Conservation (phyloP, 1,284 basidiomycete species). For the Leccinum colubrinum region DNA sequence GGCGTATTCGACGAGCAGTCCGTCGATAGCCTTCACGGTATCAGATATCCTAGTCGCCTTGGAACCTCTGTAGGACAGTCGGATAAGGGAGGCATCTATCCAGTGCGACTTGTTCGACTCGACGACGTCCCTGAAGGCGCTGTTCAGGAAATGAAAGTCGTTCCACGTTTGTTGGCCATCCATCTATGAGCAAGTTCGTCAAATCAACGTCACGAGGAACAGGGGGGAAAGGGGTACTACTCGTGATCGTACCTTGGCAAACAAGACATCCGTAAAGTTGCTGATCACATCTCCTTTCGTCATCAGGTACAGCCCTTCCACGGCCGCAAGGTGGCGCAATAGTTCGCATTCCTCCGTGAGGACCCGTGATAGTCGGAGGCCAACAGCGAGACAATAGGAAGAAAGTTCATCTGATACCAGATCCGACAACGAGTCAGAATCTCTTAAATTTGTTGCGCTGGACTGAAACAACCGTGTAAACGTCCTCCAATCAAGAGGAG, state of each 20-base stretch:
- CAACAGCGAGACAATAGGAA: constrained; percentile 55
- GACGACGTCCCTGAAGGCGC: constrained; percentile 68
- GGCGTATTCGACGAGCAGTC: constrained; percentile 70
- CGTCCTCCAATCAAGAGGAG: constrained; percentile 24
- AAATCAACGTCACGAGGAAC: not conserved
- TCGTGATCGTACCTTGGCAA: constrained; percentile 57
- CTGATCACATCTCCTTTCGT: constrained; percentile 68
- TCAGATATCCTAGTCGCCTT: constrained; percentile 42
- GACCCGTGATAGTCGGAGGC: constrained; percentile 55
- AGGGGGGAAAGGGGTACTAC: not conserved
- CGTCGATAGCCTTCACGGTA: constrained; percentile 64
- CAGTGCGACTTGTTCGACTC: constrained; percentile 46
- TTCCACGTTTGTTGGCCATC: constrained; percentile 68
- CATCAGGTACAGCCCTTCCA: constrained; percentile 78
- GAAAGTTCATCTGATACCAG: constrained; percentile 63
- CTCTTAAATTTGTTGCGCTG: constrained; percentile 35
- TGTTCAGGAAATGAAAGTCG: constrained; percentile 84
- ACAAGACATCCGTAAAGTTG: constrained; percentile 69
- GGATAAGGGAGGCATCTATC: constrained; percentile 71
- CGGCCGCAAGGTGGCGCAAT: constrained; percentile 63
- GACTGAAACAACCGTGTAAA: constrained; percentile 35
- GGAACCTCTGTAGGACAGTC: constrained; percentile 60
- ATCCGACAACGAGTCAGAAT: constrained; percentile 57
- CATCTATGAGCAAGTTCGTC: constrained; percentile 48
- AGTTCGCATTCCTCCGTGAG: constrained; percentile 72